A percentile compares a stretch with the other conserved stretches of the same genome.
These are phyloP conservation scores for Lasiosphaeriaceae sp. DNA, from an alignment of 495 filamentous ascomycete genomes.

Conservation along the genomic window DNA sequence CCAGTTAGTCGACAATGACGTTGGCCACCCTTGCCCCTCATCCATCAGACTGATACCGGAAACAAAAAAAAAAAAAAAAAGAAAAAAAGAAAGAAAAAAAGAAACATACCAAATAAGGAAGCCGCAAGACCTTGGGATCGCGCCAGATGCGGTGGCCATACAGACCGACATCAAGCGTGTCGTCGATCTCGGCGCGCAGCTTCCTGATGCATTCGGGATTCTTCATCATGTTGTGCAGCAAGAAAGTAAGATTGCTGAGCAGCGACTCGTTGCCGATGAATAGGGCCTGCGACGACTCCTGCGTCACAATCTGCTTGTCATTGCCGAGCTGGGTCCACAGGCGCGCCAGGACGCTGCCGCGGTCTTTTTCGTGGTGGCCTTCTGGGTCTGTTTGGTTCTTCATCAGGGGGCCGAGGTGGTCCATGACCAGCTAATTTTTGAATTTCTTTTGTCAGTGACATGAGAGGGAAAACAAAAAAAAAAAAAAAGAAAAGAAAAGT, in stretches of 20 bases:
- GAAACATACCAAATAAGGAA: slow-evolving; percentile 4
- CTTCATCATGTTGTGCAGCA: slow-evolving; percentile 4
- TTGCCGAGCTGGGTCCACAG: not conserved
- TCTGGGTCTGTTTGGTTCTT: not conserved
- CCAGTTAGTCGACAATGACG: not conserved
- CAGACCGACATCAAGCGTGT: slow-evolving; percentile 1
- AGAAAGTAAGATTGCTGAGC: slow-evolving; percentile 5
- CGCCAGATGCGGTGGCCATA: slow-evolving; percentile 2
- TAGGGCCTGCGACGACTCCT: slow-evolving; percentile 4
- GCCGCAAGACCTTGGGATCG: slow-evolving; percentile 1
- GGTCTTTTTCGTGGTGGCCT: slow-evolving; percentile 4
- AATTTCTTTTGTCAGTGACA: not conserved
- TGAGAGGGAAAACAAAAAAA: no score
- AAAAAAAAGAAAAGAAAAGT: no score
- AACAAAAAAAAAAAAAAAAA: no score
- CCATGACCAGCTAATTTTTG: not conserved
- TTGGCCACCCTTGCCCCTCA: no score
- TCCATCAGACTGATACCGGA: no score
- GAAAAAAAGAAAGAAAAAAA: no score
- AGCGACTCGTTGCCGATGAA: slow-evolving; percentile 9
- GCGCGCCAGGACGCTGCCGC: not conserved
- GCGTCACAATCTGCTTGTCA: not conserved
- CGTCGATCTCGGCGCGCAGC: slow-evolving; percentile 3
- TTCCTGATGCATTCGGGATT: not conserved
- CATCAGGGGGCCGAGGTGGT: not conserved